A percentile compares a stretch with the other conserved stretches of the same genome.
Evolutionary conservation across 352 stramenopile genomes (phyloP).

Genomic region (Globisporangium camurandrum): DNA sequence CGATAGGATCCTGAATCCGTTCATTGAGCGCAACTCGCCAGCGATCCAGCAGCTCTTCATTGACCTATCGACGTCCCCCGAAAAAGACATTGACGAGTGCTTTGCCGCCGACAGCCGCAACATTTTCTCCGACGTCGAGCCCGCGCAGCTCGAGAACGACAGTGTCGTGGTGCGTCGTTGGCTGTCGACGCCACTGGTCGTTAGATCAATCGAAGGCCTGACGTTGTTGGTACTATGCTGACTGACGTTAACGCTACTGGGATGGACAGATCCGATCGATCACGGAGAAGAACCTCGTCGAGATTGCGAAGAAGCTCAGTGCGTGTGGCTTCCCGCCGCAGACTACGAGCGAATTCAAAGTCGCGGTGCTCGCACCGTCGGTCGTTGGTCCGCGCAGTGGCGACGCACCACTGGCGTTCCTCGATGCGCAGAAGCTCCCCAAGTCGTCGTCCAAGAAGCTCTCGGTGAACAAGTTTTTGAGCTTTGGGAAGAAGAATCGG

Average conservation of each 20-base stretch:
- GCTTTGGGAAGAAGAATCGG: conserved; percentile 49
- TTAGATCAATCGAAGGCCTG: neutral
- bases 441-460: conserved; percentile 55
- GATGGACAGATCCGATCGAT: conserved; percentile 49
- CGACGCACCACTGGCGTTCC: conserved; percentile 12
- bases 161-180: conserved; percentile 37
- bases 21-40: conserved; percentile 78
- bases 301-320: conserved; percentile 63
- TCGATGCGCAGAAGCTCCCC: conserved; percentile 35
- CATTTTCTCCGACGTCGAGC: conserved; percentile 60
- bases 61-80: conserved; percentile 52
- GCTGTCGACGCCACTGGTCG: no score
- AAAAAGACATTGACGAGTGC: conserved; percentile 64
- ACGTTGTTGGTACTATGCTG: conserved; percentile 1
- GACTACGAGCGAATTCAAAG: conserved; percentile 47
- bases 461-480: conserved; percentile 69
- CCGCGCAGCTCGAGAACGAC: conserved; percentile 50
- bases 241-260: neutral
- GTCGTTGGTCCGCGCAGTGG: conserved; percentile 7
- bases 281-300: conserved; percentile 62
- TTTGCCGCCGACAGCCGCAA: conserved; percentile 65
- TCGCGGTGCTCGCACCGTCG: conserved; percentile 25
- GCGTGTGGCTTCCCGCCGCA: conserved; percentile 28
- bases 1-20: conserved; percentile 73
- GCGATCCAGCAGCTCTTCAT: conserved; percentile 75